These are phyloP conservation scores for Tillandsia leiboldiana DNA, from an alignment of 176 grass and related monocot genomes.

Conservation along the genomic window DNA sequence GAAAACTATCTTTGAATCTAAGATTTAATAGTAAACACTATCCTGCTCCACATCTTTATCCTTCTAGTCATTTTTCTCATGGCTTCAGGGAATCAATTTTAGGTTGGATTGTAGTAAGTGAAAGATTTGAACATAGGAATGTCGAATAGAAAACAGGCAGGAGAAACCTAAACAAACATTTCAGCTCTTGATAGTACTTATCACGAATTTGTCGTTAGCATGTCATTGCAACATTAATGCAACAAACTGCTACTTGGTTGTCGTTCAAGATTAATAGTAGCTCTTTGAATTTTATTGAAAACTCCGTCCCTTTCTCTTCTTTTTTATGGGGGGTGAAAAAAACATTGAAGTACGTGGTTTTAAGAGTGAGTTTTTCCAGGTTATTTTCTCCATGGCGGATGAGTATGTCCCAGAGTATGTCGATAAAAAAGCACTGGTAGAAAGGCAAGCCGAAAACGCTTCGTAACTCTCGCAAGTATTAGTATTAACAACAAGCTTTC, in stretches of 20 bases:
- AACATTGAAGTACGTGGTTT: not conserved
- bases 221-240: not conserved
- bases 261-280: not conserved
- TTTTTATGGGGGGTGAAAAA: not conserved
- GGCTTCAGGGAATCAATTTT: not conserved
- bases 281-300: not conserved
- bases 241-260: not conserved
- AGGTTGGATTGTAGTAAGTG: not conserved
- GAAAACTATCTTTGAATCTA: too few species aligned
- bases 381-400: slow-evolving; percentile 96
- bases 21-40: not conserved
- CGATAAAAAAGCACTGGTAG: slow-evolving; percentile 76
- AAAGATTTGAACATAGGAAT: not conserved
- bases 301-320: not conserved
- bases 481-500: not conserved
- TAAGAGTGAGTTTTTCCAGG: slow-evolving; percentile 29
- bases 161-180: not conserved
- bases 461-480: not conserved
- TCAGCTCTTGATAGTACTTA: too few species aligned
- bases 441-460: slow-evolving; percentile 40
- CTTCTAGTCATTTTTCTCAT: not conserved
- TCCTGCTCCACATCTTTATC: not conserved
- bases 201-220: too few species aligned
- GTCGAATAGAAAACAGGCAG: not conserved
- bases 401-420: slow-evolving; percentile 94